Evolutionary conservation across 257 asterid genomes (phyloP).

Genomic region (Perilla frutescens): DNA sequence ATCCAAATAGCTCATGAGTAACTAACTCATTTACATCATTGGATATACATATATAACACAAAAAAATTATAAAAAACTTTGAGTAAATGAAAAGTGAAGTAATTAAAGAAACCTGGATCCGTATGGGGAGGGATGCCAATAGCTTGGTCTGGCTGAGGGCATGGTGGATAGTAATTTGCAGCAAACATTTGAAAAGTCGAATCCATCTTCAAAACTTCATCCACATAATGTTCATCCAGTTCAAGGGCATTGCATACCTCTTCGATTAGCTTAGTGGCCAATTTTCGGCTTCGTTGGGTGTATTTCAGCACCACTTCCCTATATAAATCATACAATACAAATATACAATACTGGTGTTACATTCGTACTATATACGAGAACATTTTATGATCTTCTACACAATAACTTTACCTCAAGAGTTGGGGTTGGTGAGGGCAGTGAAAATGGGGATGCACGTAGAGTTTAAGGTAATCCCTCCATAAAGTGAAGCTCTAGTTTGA

Average conservation of each 20-base stretch:
- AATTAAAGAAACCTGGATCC: conserved; percentile 46
- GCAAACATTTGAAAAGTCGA: conserved; percentile 44
- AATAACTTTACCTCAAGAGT: conserved; percentile 30
- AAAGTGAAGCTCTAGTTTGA: conserved; percentile 22
- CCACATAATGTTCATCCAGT: background rate
- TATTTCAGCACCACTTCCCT: background rate
- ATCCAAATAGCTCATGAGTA: too few species aligned
- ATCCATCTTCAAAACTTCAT: conserved; percentile 35
- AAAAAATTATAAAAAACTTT: too few species aligned
- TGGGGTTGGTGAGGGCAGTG: background rate
- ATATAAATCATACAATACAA: background rate
- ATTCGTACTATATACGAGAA: too few species aligned
- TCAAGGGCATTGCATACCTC: background rate
- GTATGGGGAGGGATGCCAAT: conserved; percentile 53
- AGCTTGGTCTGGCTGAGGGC: conserved; percentile 52
- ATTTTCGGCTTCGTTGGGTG: background rate
- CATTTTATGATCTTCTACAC: too few species aligned
- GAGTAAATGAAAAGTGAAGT: conserved; percentile 40
- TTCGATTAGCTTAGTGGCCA: background rate
- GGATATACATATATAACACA: too few species aligned
- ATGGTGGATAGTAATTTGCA: conserved; percentile 47
- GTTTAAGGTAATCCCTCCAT: too few species aligned
- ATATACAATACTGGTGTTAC: too few species aligned
- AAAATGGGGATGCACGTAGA: too few species aligned
- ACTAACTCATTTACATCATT: too few species aligned